Evolutionary conservation across 1,284 basidiomycete species (phyloP).

Genomic region (Pyrrhoderma lamaoense): DNA sequence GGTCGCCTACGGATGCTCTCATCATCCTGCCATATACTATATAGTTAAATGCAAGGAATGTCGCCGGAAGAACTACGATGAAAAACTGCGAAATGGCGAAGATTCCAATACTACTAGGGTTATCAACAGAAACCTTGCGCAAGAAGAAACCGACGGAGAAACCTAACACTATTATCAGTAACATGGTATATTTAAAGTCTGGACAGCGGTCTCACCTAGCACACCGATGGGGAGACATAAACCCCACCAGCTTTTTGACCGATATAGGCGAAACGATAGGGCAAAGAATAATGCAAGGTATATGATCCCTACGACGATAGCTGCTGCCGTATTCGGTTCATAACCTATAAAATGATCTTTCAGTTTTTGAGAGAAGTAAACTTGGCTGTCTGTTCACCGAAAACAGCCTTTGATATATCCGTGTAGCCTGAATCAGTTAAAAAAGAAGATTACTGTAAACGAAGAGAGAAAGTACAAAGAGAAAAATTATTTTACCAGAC

Average conservation of each 20-base stretch:
- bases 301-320: not conserved
- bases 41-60: slow-evolving; percentile 17
- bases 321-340: slow-evolving; percentile 6
- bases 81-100: slow-evolving; percentile 11
- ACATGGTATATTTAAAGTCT: not conserved
- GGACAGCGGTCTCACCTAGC: slow-evolving; percentile 1
- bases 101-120: not conserved
- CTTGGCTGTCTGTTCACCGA: not conserved
- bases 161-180: not conserved
- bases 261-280: slow-evolving; percentile 8
- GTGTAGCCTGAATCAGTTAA: not conserved
- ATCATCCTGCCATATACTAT: slow-evolving; percentile 15
- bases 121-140: not conserved
- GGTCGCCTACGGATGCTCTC: not conserved
- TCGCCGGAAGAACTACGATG: slow-evolving; percentile 8
- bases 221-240: slow-evolving; percentile 18
- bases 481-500: too few relatives aligned
- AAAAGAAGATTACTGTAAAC: too few relatives aligned
- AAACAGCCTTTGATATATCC: not conserved
- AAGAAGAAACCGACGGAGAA: slow-evolving; percentile 7
- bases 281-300: not conserved
- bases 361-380: not conserved
- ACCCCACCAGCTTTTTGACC: slow-evolving; percentile 17
- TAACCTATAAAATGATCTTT: not conserved
- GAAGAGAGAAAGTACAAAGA: too few relatives aligned